phyloP scores from a whole-genome alignment of 352 stramenopile species.

The Saprolegnia diclina region DNA sequence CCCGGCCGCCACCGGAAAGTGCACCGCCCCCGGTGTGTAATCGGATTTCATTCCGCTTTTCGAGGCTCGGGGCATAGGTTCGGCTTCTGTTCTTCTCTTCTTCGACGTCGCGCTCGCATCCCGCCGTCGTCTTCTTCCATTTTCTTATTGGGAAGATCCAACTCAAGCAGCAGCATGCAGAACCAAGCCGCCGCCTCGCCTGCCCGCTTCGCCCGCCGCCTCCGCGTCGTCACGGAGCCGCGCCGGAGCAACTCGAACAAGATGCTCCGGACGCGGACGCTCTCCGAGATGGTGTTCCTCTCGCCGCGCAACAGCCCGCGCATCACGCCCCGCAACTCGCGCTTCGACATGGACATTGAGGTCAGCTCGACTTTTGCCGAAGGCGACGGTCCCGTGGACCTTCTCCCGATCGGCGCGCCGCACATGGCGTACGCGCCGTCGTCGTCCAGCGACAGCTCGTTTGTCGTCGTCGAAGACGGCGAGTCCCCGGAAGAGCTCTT shows the following conservation, averaged over 20 bases:
- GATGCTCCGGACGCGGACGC: conserved; percentile 73
- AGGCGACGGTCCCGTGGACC: conserved; percentile 62
- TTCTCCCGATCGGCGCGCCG: conserved; percentile 30
- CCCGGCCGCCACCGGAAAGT: neutral
- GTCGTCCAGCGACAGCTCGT: conserved; percentile 28
- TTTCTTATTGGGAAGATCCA: conserved; percentile 21
- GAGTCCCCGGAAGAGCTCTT: conserved; percentile 33
- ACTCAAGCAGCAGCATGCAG: neutral
- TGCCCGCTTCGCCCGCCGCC: conserved; percentile 41
- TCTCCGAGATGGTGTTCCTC: conserved; percentile 69
- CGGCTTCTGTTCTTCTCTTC: conserved; percentile 25
- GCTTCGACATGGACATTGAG: conserved; percentile 83
- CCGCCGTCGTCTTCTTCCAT: conserved; percentile 7
- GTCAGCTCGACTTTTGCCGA: conserved; percentile 60
- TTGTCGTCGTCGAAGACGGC: conserved; percentile 35
- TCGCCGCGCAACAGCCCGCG: conserved; percentile 57
- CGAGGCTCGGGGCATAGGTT: conserved; percentile 20
- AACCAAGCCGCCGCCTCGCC: neutral
- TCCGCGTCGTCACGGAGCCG: conserved; percentile 78
- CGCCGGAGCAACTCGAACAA: conserved; percentile 83
- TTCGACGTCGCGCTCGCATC: conserved; percentile 5
- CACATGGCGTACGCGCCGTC: conserved; percentile 26
- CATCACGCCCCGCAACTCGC: conserved; percentile 51
- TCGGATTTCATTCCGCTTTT: conserved; percentile 22
- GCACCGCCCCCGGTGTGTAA: neutral